These are phyloP conservation scores for Aegle marmelos DNA, from an alignment of 345 rosid genomes.

Conservation along the genomic window DNA sequence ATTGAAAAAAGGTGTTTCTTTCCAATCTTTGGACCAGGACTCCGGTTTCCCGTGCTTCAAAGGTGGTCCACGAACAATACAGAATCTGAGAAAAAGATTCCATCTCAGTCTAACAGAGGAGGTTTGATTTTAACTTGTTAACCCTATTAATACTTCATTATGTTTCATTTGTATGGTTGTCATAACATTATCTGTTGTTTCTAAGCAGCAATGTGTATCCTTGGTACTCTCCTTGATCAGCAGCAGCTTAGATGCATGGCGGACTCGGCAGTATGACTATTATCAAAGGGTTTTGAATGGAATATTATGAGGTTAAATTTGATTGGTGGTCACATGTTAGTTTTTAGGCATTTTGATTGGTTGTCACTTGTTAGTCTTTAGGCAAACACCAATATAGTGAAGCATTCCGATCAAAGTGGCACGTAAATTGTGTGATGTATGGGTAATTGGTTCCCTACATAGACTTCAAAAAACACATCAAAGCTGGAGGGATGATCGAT, in stretches of 20 bases:
- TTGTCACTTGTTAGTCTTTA: conserved; percentile 11
- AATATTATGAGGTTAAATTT: conserved; percentile 57
- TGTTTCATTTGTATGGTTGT: conserved; percentile 11
- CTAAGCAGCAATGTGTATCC: conserved; percentile 94
- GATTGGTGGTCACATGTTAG: conserved; percentile 12
- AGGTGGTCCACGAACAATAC: conserved; percentile 95
- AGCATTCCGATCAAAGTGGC: conserved; percentile 13
- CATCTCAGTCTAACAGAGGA: conserved; percentile 96
- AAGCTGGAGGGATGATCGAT: conserved; percentile 8
- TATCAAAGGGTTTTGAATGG: conserved; percentile 97
- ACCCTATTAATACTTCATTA: background rate
- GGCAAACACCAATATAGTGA: conserved; percentile 19
- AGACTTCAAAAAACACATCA: conserved; percentile 13
- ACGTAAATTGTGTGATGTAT: conserved; percentile 1
- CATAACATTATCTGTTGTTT: conserved; percentile 19
- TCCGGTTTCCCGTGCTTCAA: conserved; percentile 99
- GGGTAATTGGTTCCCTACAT: conserved; percentile 7
- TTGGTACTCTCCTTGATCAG: conserved; percentile 97
- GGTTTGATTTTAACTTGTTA: conserved; percentile 40
- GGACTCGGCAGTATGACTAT: conserved; percentile 96
- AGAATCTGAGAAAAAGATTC: conserved; percentile 87
- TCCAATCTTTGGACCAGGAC: conserved; percentile 49
- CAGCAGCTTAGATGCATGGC: conserved; percentile 99
- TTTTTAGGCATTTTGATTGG: conserved; percentile 16
- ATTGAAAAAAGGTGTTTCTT: background rate